Base-by-base conservation (phyloP, 768 basidiomycete genomes). In the Hypholoma fasciculare region DNA sequence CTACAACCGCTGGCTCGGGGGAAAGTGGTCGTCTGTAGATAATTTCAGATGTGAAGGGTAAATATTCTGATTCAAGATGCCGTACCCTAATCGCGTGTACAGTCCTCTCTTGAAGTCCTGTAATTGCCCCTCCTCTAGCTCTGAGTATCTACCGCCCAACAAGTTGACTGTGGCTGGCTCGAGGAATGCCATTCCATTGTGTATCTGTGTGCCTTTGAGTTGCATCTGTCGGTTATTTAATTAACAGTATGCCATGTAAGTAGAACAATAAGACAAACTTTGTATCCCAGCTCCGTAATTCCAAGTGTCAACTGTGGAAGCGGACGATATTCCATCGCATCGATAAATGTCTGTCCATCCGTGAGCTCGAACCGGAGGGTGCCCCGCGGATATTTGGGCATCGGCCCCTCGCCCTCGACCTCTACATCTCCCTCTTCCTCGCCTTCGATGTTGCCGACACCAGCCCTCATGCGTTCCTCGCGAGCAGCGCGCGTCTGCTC, bases 361-460 rank as follows among this genome's bases (percentile, higher is more conserved):
- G 84, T 87, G 51, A 97, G 71, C 62, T 87, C 78, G 27, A 97
- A 78, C 44, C 74, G 80, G 56, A 97, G 77, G 86, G 92, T 94
- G 30, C 86, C 82, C 52, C 93, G 75, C 3, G 93, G 86, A 70
- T 94, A 98, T 56, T 81, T 87, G 2, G 93, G 94, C 52, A 94
- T 80, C 0, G 88, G 88, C 0, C 88, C 90, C 69, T 87, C 88
- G 9, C 85, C 87, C 53, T 82, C 83, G 2, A 83, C 75, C 40
- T 85, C 87, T 43, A 83, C 75, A 59, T 84, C 85, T 1, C 78
- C 84, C 37, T 78, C 82, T 39, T 76, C 77, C 27, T 81, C 80
- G 13, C 78, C 80, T 11, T 78, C 79, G 20, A 76, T 73, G 39
- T 74, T 67, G 13, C 68, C 67, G 37, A 72, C 73, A 40, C 77